A percentile compares a stretch with the other conserved stretches of the same genome.
Conservation (phyloP, 2,329 filamentous ascomycete genomes). For the Pseudopithomyces chartarum region DNA sequence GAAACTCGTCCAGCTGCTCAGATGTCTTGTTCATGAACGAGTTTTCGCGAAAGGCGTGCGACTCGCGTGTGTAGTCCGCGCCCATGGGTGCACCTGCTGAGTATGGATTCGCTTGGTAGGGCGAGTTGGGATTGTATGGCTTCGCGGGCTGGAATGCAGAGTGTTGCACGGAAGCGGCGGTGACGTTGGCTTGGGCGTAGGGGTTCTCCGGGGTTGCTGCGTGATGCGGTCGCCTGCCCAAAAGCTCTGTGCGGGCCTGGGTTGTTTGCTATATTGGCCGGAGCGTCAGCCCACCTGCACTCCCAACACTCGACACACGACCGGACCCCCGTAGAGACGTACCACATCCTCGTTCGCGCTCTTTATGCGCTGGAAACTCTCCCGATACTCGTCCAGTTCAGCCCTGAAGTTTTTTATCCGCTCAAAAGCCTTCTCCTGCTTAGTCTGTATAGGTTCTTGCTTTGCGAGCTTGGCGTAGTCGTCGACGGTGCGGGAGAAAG, state of each 20-base stretch:
- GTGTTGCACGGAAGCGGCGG: conserved; percentile 20
- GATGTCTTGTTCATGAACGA: conserved; percentile 84
- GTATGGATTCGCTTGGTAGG: conserved; percentile 50
- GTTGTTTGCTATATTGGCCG: conserved; percentile 54
- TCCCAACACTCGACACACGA: background rate
- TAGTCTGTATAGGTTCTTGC: conserved; percentile 86
- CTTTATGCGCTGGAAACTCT: conserved; percentile 78
- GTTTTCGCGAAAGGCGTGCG: conserved; percentile 86
- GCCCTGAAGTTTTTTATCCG: conserved; percentile 82
- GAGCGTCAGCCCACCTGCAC: too few relatives aligned
- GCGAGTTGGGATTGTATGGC: conserved; percentile 34
- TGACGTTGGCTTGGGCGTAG: conserved; percentile 61
- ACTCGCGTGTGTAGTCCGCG: conserved; percentile 70
- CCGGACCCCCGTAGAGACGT: conserved; percentile 30
- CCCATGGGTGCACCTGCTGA: conserved; percentile 32
- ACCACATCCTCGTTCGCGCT: conserved; percentile 75
- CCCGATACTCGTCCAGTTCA: conserved; percentile 80
- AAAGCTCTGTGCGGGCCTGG: conserved; percentile 78
- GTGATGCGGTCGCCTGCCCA: conserved; percentile 81
- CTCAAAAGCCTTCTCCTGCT: conserved; percentile 88
- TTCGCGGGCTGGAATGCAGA: conserved; percentile 39
- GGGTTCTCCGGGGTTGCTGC: conserved; percentile 89
- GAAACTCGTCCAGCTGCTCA: conserved; percentile 87
- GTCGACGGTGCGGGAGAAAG: conserved; percentile 88
- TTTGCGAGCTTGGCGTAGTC: conserved; percentile 86